These are phyloP conservation scores for Fusarium solani-melongenae DNA, from an alignment of 2,329 filamentous ascomycete species.

Conservation along the genomic window DNA sequence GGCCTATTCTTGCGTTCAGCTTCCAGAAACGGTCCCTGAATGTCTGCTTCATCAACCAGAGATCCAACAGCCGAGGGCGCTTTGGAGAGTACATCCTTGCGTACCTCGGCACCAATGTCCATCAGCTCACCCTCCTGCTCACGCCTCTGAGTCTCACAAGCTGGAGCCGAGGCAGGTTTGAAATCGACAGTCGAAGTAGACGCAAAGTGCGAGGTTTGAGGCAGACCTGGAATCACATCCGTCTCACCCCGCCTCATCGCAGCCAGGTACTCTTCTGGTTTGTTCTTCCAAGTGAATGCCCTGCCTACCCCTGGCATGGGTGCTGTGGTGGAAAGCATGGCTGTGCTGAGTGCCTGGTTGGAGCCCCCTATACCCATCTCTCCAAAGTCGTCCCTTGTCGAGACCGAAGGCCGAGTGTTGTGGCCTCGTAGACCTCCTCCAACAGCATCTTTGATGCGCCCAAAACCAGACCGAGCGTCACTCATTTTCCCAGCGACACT, in stretches of 20 bases:
- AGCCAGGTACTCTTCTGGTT: slow-evolving; percentile 68
- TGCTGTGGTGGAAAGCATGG: slow-evolving; percentile 50
- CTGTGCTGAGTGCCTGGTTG: slow-evolving; percentile 30
- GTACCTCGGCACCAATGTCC: slow-evolving; percentile 54
- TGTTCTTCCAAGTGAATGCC: slow-evolving; percentile 73
- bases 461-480: slow-evolving; percentile 84
- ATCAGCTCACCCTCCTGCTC: slow-evolving; percentile 44
- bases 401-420: slow-evolving; percentile 60
- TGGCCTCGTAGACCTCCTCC: slow-evolving; percentile 69
- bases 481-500: slow-evolving; percentile 82
- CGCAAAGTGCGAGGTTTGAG: slow-evolving; percentile 39
- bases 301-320: slow-evolving; percentile 53
- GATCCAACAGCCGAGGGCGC: slow-evolving; percentile 69
- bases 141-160: slow-evolving; percentile 34
- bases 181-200: slow-evolving; percentile 44
- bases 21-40: slow-evolving; percentile 64
- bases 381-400: slow-evolving; percentile 62
- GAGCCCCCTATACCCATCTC: slow-evolving; percentile 45
- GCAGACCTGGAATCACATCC: slow-evolving; percentile 41
- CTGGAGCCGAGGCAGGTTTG: slow-evolving; percentile 32
- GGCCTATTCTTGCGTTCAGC: slow-evolving; percentile 58
- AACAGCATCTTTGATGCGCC: slow-evolving; percentile 87
- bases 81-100: slow-evolving; percentile 54
- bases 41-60: slow-evolving; percentile 67
- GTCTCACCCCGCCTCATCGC: slow-evolving; percentile 52